Percentiles rank a stretch among this genome's conserved stretches.
Evolutionary conservation across 768 basidiomycete species (phyloP).

Genomic region (Flagelloscypha sp.): DNA sequence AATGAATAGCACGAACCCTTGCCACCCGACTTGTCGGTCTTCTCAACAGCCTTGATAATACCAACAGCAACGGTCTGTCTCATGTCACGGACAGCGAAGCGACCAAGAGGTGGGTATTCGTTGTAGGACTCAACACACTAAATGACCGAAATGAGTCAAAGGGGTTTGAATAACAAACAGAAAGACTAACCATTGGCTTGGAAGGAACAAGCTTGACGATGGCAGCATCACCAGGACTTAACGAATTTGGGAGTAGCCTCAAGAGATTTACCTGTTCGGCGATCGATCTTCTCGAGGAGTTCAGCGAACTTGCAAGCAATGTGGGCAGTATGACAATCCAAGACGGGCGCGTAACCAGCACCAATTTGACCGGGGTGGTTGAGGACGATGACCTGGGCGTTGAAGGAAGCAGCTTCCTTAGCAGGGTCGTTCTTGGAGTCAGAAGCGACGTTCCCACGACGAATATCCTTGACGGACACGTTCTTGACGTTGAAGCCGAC

Average conservation of each 20-base stretch:
- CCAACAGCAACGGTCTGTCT: conserved; percentile 98
- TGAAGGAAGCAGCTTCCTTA: conserved; percentile 98
- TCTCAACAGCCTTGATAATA: conserved; percentile 97
- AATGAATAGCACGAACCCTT: conserved; percentile 49
- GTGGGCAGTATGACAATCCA: conserved; percentile 99
- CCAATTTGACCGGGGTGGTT: conserved; percentile 99
- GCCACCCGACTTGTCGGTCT: conserved; percentile 82
- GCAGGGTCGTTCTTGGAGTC: conserved; percentile 99
- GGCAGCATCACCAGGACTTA: conserved; percentile 98
- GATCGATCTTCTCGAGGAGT: conserved; percentile 98
- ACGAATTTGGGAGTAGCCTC: conserved; percentile 91
- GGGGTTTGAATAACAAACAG: background rate
- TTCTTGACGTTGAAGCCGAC: conserved; percentile 99
- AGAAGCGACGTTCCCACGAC: conserved; percentile 98
- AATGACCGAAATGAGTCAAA: background rate
- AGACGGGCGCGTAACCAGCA: conserved; percentile 96
- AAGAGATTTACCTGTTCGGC: conserved; percentile 91
- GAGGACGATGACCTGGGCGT: conserved; percentile 99
- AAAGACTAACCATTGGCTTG: conserved; percentile 73
- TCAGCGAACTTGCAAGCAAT: conserved; percentile 99
- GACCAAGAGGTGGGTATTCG: conserved; percentile 98
- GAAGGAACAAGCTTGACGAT: conserved; percentile 95
- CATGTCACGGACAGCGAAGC: conserved; percentile 99
- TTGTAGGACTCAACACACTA: conserved; percentile 82
- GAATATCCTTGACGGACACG: conserved; percentile 99